Base-by-base conservation (phyloP, 257 asterid species). In the Echites panduratus region DNA sequence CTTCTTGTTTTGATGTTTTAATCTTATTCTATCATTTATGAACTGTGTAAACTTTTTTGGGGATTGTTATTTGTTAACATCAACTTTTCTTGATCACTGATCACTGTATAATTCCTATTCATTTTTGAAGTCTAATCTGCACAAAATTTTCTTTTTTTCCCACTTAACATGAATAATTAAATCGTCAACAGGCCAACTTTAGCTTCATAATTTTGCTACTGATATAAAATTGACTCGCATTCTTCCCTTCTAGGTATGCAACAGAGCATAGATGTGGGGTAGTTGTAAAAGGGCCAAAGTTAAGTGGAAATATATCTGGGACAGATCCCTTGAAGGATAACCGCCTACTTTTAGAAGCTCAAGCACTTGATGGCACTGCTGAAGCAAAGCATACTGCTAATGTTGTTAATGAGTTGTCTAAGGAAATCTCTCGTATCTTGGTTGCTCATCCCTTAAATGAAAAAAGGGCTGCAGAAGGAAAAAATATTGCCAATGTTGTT, bases 201-300 rank as follows among this genome's bases (percentile, higher is more conserved):
- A 9, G 58, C 72, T 14, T 47, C 54, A 13, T 65, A 41, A 12
- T 40, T 24, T 65, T 58, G 5, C 22, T 38, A 72, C 71, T 63
- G 35, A 68, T 29, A 48, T 9, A 44, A 59, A 45, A 59, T 54
- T 47, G 35, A 9, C 13, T 44, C 38, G 66, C 66, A 69, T 35
- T 74, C 65, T 57, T 48, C 57, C 70, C 32, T 54, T 78, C 45
- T 73, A 95, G 97, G 90, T 95, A 92, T 85, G 98, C 99, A 64
- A 92, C 98, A 27, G 99, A 95, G 91, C 99, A 95, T 80, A 90
- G 99, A 81, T 95, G 98, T 81, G 98, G 99, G 19, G 98, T 95
- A 70, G 99, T 95, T 79, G 98, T 95, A 48, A 95, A 95, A 87
- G 99, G 99, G 43, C 98, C 98, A 74, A 92, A 90, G 14, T 80